Evolutionary conservation across 2,329 filamentous ascomycete genomes (phyloP).

Genomic region (Pestalotiopsis sp.): DNA sequence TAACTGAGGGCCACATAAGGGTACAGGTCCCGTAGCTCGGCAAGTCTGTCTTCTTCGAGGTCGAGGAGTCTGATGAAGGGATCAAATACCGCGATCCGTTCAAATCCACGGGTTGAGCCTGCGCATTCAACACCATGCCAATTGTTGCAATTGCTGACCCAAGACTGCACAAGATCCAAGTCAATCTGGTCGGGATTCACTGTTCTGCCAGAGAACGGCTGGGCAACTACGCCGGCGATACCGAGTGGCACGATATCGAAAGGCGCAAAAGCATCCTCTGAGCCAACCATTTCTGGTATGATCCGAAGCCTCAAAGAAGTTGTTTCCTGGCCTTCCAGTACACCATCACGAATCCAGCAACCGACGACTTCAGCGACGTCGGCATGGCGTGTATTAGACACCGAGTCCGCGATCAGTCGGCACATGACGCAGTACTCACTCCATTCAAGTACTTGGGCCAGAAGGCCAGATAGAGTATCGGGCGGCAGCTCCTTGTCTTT

Average conservation of each 20-base stretch:
- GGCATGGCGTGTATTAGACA: constrained; percentile 1
- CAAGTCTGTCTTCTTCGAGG: background rate
- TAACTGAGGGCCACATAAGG: constrained; percentile 14
- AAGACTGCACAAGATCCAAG: background rate
- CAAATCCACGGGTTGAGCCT: background rate
- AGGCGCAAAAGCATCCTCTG: background rate
- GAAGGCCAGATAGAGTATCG: constrained; percentile 14
- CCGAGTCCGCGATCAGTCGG: constrained; percentile 7
- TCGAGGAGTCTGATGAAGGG: background rate
- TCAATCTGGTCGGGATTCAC: background rate
- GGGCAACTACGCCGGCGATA: too few species aligned
- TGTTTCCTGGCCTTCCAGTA: background rate
- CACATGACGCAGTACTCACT: constrained; percentile 11
- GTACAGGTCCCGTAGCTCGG: background rate
- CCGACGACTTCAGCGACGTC: background rate
- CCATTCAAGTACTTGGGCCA: constrained; percentile 9
- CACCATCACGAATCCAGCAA: background rate
- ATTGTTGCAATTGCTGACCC: background rate
- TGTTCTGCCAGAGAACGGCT: background rate
- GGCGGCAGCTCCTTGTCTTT: background rate
- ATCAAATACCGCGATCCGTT: background rate
- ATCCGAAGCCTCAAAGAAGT: background rate
- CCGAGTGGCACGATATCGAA: background rate
- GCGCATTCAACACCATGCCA: background rate
- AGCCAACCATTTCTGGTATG: background rate